Conservation (phyloP, 345 rosid genomes). For the Bretschneidera sinensis region DNA sequence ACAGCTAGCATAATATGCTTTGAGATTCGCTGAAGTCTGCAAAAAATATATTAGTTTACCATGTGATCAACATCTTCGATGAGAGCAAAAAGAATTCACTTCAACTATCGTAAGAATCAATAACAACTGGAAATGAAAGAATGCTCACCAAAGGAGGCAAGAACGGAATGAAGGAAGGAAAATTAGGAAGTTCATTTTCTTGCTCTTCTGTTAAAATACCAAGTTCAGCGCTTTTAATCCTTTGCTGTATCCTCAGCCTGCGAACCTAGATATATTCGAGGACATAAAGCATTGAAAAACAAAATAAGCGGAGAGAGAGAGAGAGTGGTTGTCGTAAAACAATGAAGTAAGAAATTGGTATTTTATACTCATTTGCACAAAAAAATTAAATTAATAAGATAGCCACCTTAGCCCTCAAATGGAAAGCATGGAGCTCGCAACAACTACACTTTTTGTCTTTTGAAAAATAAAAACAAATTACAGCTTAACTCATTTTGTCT, state of each 20-base stretch:
- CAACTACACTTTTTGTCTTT: no score
- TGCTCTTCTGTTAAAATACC: slow-evolving; percentile 47
- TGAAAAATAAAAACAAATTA: no score
- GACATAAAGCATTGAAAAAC: background rate
- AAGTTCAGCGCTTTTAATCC: slow-evolving; percentile 69
- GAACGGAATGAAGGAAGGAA: slow-evolving; percentile 96
- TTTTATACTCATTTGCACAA: background rate
- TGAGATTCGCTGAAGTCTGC: slow-evolving; percentile 85
- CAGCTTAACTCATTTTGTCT: no score
- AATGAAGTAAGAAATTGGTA: background rate
- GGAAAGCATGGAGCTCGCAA: no score
- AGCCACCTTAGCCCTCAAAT: no score
- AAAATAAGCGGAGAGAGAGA: background rate
- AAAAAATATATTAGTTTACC: slow-evolving; percentile 8
- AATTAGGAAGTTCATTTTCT: slow-evolving; percentile 83
- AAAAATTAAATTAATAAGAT: background rate
- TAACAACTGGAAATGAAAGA: background rate
- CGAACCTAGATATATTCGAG: slow-evolving; percentile 47
- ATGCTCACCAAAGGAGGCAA: slow-evolving; percentile 83
- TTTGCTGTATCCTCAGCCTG: slow-evolving; percentile 88
- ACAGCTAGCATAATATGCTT: slow-evolving; percentile 74
- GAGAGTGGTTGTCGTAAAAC: background rate
- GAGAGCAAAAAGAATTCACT: slow-evolving; percentile 9
- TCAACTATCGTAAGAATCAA: background rate
- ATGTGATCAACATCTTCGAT: slow-evolving; percentile 11